A percentile compares a stretch with the other conserved stretches of the same genome.
These are phyloP conservation scores for Podospora pseudopauciseta DNA, from an alignment of 495 filamentous ascomycete genomes.

Conservation along the genomic window DNA sequence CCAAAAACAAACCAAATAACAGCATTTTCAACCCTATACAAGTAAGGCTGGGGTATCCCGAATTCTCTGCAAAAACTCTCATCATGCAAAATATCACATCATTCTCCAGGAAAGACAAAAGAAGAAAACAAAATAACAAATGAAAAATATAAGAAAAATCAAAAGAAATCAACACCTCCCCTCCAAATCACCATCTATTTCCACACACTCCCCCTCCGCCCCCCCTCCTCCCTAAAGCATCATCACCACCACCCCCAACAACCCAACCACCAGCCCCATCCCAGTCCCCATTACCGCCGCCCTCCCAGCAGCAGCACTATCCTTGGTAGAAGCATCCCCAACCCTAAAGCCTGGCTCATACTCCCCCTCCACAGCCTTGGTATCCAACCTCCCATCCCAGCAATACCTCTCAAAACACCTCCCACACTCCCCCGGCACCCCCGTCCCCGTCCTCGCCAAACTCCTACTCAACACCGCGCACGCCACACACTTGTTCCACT, in stretches of 20 bases:
- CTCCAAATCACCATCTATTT: not conserved
- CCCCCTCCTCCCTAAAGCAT: not conserved
- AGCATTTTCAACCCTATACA: no score
- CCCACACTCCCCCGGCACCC: conserved; percentile 62
- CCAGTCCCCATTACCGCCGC: conserved; percentile 4
- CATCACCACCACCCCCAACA: conserved; percentile 8
- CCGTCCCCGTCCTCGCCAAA: conserved; percentile 61
- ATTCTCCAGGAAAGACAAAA: not conserved
- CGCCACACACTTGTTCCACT: conserved; percentile 78
- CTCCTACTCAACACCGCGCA: conserved; percentile 83
- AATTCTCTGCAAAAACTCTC: not conserved
- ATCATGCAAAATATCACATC: not conserved
- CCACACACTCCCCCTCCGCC: no score
- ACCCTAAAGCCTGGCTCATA: conserved; percentile 37
- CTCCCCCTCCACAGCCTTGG: conserved; percentile 25
- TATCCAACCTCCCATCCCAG: conserved; percentile 72
- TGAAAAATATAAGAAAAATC: not conserved
- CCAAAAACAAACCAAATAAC: no score
- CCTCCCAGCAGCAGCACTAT: conserved; percentile 2
- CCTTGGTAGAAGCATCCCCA: conserved; percentile 16
- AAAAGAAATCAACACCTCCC: conserved; percentile 8
- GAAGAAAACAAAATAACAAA: not conserved
- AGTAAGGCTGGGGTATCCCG: not conserved
- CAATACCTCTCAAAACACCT: conserved; percentile 79
- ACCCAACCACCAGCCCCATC: conserved; percentile 13